These are phyloP conservation scores for Phaeosphaeriaceae sp. DNA, from an alignment of 2,329 filamentous ascomycete genomes.

Conservation along the genomic window DNA sequence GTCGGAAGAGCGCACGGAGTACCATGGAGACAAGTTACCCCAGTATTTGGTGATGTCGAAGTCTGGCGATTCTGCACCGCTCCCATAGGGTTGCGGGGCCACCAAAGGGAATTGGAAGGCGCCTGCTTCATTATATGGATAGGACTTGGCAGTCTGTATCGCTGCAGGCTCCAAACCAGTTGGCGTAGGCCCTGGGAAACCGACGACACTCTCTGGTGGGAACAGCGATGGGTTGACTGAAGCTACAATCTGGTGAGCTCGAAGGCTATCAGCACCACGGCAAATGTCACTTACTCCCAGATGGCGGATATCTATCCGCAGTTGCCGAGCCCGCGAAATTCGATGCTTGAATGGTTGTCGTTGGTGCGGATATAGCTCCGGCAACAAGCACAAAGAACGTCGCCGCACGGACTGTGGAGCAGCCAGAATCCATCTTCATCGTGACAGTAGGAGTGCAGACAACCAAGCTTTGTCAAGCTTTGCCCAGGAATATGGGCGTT, in stretches of 20 bases:
- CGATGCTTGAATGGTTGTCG: slow-evolving; percentile 20
- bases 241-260: slow-evolving; percentile 12
- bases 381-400: slow-evolving; percentile 20
- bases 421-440: slow-evolving; percentile 12
- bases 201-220: slow-evolving; percentile 35
- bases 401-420: slow-evolving; percentile 5
- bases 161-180: slow-evolving; percentile 36
- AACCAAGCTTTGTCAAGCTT: slow-evolving; percentile 29
- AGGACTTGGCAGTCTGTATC: slow-evolving; percentile 35
- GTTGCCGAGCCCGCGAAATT: slow-evolving; percentile 23
- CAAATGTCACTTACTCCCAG: slow-evolving; percentile 27
- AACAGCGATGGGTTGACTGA: slow-evolving; percentile 31
- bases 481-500: slow-evolving; percentile 19
- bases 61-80: slow-evolving; percentile 15
- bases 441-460: background rate
- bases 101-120: slow-evolving; percentile 32
- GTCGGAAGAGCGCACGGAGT: slow-evolving; percentile 35
- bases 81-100: slow-evolving; percentile 29
- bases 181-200: slow-evolving; percentile 39
- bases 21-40: slow-evolving; percentile 41
- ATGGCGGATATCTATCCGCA: slow-evolving; percentile 30
- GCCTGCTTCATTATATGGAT: slow-evolving; percentile 36
- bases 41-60: slow-evolving; percentile 41
- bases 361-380: slow-evolving; percentile 17
- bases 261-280: background rate